phyloP scores from a whole-genome alignment of 139 green algal genomes.

The Chlamydomonas sphaeroides region DNA sequence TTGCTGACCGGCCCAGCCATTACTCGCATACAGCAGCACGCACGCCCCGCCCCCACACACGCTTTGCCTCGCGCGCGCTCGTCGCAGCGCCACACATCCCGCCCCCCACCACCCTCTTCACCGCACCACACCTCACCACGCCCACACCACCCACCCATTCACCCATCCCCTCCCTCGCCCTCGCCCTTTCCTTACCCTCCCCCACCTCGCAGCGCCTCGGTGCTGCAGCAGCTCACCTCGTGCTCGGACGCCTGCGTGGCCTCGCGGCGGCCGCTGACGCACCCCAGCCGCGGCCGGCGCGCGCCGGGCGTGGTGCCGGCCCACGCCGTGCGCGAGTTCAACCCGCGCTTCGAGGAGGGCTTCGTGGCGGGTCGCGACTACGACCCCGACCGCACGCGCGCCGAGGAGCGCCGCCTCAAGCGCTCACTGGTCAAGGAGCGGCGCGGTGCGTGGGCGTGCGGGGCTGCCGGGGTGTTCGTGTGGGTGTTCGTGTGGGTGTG shows the following conservation, averaged over 20 bases:
- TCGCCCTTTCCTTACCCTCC: not conserved
- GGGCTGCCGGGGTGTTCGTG: too few species aligned
- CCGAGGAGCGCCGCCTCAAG: conserved; percentile 74
- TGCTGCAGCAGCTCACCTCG: conserved; percentile 23
- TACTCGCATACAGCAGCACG: too few species aligned
- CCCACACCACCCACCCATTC: too few species aligned
- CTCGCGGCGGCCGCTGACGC: conserved; percentile 50
- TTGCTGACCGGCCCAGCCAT: conserved; percentile 47
- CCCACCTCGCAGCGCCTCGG: not conserved
- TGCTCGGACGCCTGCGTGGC: conserved; percentile 18
- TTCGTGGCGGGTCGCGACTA: conserved; percentile 77
- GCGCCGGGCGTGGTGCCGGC: not conserved
- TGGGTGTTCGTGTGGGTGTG: too few species aligned
- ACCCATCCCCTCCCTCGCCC: not conserved
- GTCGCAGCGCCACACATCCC: too few species aligned
- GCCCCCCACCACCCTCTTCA: too few species aligned
- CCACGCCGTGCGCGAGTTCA: conserved; percentile 68
- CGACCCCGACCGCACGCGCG: conserved; percentile 82
- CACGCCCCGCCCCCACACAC: too few species aligned
- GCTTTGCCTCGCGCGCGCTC: too few species aligned
- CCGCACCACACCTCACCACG: too few species aligned
- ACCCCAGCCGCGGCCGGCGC: conserved; percentile 37
- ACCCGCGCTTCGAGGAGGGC: conserved; percentile 92
- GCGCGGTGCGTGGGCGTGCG: conserved; percentile 64
- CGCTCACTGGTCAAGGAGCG: conserved; percentile 73